These are phyloP conservation scores for Mortierella sp. DNA, from an alignment of 371 early-diverging fungal genomes.

Conservation along the genomic window DNA sequence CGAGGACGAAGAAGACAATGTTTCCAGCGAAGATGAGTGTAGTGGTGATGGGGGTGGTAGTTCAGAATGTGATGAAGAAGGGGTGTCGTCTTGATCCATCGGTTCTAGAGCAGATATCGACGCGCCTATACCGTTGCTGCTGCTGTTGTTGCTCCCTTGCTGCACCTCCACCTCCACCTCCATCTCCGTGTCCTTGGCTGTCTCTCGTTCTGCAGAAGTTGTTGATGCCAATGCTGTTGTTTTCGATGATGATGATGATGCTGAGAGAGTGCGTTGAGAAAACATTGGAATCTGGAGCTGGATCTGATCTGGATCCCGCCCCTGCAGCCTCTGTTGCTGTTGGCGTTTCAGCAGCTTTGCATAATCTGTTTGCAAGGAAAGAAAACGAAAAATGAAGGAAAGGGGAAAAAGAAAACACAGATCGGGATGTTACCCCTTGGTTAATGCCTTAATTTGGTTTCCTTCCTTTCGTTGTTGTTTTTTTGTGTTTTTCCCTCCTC, in stretches of 20 bases:
- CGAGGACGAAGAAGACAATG: background rate
- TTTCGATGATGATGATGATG: background rate
- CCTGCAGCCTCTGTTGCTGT: slow-evolving; percentile 12
- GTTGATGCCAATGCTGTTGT: background rate
- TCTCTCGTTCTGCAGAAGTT: background rate
- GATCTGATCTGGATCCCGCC: background rate
- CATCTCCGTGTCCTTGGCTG: background rate
- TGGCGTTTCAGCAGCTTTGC: slow-evolving; percentile 29
- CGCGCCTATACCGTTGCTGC: background rate
- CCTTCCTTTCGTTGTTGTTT: background rate
- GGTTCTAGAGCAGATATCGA: background rate
- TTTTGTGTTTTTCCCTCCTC: background rate
- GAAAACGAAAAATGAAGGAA: background rate
- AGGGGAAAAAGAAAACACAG: no score
- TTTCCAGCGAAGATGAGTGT: no score
- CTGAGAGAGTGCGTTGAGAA: background rate
- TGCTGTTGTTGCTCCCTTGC: background rate
- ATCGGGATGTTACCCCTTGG: no score
- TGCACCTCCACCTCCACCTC: background rate
- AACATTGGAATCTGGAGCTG: background rate
- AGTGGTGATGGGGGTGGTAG: background rate
- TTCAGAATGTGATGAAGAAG: background rate
- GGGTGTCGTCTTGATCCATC: background rate
- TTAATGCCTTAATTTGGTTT: background rate
- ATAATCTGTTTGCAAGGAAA: slow-evolving; percentile 13